Conservation (phyloP, 176 grass and related monocot genomes). For the Phragmites australis region DNA sequence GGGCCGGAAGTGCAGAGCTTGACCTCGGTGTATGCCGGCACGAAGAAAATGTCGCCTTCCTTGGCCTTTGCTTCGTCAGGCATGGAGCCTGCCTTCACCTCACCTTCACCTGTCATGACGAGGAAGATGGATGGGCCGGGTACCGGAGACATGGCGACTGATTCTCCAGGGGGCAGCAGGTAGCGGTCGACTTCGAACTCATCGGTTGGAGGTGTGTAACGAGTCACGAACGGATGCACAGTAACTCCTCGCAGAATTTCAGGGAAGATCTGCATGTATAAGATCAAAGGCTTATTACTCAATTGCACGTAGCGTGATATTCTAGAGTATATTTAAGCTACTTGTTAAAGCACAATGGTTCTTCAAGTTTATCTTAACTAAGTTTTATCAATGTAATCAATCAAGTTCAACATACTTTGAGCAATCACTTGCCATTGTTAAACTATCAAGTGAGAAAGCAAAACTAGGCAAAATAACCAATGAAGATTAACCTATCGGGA, state of each 20-base stretch:
- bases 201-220: conserved; percentile 76
- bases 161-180: conserved; percentile 50
- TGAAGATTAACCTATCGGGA: not conserved
- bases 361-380: not conserved
- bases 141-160: conserved; percentile 51
- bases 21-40: conserved; percentile 56
- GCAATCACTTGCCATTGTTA: not conserved
- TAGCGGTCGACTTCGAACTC: conserved; percentile 86
- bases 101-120: conserved; percentile 57
- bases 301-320: not conserved
- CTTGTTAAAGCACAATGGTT: not conserved
- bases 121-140: conserved; percentile 87
- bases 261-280: conserved; percentile 57
- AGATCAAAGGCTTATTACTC: not conserved
- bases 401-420: not conserved
- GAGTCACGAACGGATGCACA: conserved; percentile 54
- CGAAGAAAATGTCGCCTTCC: conserved; percentile 70
- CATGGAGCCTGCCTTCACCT: conserved; percentile 35
- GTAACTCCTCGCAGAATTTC: conserved; percentile 69
- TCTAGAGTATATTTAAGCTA: not conserved
- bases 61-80: conserved; percentile 38
- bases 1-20: conserved; percentile 40
- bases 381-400: not conserved
- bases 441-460: not conserved
- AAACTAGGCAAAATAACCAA: not conserved